Percentiles rank a stretch among this genome's conserved stretches.
phyloP scores from a whole-genome alignment of 176 grass and related monocot species.

The Puya raimondii region DNA sequence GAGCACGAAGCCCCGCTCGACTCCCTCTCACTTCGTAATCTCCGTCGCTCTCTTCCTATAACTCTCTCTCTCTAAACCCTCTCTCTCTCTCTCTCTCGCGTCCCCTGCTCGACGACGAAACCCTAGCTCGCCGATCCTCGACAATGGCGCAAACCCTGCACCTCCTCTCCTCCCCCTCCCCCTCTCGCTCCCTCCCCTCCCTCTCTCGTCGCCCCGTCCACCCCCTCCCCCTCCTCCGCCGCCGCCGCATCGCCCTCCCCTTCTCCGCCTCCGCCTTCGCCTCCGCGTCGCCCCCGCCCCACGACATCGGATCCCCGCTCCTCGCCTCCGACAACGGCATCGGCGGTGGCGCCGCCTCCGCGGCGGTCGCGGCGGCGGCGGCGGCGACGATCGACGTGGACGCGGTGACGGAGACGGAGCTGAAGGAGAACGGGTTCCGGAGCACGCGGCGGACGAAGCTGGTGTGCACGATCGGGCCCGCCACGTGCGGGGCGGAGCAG shows the following conservation, averaged over 20 bases:
- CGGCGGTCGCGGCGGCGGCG: neutral
- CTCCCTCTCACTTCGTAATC: neutral
- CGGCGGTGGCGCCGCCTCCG: neutral
- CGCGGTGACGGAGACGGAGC: conserved; percentile 64
- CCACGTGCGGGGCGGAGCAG: conserved; percentile 57
- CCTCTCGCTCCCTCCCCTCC: neutral
- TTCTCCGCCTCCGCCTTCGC: conserved; percentile 6
- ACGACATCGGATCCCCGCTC: conserved; percentile 19
- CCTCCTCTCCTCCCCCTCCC: conserved; percentile 6
- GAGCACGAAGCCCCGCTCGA: neutral
- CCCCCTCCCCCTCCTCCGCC: conserved; percentile 11
- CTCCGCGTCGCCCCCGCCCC: conserved; percentile 23
- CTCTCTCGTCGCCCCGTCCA: neutral
- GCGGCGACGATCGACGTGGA: conserved; percentile 37
- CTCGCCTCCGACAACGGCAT: conserved; percentile 19
- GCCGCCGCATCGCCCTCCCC: conserved; percentile 1
- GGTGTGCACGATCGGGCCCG: conserved; percentile 81
- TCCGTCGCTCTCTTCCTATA: conserved; percentile 18
- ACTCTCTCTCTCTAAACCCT: conserved; percentile 8
- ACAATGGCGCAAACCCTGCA: conserved; percentile 26
- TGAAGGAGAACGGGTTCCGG: conserved; percentile 88
- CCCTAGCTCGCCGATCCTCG: neutral
- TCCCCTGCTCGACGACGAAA: neutral
- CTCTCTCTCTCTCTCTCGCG: neutral
- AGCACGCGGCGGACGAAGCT: conserved; percentile 98